Conservation (phyloP, 2,329 filamentous ascomycete species). For the Fusarium sp. region DNA sequence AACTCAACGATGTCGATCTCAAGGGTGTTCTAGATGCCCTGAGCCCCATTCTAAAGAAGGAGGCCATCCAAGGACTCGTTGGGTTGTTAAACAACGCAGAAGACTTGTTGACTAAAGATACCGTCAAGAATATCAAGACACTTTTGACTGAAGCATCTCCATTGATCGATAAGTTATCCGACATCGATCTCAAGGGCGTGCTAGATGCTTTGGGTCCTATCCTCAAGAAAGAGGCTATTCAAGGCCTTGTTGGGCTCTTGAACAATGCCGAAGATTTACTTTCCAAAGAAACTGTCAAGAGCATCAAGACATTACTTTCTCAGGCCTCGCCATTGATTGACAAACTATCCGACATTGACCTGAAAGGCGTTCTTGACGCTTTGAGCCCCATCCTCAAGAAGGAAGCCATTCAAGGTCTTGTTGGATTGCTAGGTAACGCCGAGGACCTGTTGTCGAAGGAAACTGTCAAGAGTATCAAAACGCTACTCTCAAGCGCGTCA, state of each 20-base stretch:
- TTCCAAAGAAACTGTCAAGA: conserved; percentile 6
- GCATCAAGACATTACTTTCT: not conserved
- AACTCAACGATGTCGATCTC: conserved; percentile 25
- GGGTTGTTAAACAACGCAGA: conserved; percentile 16
- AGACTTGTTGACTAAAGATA: conserved; percentile 13
- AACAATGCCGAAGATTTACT: conserved; percentile 9
- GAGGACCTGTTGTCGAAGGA: conserved; percentile 19
- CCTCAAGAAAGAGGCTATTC: conserved; percentile 25
- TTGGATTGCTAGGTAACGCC: conserved; percentile 8
- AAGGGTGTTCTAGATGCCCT: conserved; percentile 24
- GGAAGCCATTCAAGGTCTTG: conserved; percentile 9
- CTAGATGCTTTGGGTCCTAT: conserved; percentile 7
- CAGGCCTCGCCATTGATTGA: not conserved
- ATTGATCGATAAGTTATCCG: conserved; percentile 9
- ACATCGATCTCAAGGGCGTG: conserved; percentile 9
- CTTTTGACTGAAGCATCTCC: conserved; percentile 11
- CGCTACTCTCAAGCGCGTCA: not conserved
- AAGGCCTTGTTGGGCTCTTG: conserved; percentile 8
- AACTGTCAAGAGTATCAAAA: conserved; percentile 22
- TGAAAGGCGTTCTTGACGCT: conserved; percentile 1
- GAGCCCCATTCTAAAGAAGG: conserved; percentile 22
- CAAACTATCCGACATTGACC: not conserved
- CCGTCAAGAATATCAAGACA: conserved; percentile 28
- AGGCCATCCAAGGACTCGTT: conserved; percentile 19
- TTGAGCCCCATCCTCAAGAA: conserved; percentile 14